Evolutionary conservation across 2,329 filamentous ascomycete species (phyloP).

Genomic region (Cryphonectria parasitica): DNA sequence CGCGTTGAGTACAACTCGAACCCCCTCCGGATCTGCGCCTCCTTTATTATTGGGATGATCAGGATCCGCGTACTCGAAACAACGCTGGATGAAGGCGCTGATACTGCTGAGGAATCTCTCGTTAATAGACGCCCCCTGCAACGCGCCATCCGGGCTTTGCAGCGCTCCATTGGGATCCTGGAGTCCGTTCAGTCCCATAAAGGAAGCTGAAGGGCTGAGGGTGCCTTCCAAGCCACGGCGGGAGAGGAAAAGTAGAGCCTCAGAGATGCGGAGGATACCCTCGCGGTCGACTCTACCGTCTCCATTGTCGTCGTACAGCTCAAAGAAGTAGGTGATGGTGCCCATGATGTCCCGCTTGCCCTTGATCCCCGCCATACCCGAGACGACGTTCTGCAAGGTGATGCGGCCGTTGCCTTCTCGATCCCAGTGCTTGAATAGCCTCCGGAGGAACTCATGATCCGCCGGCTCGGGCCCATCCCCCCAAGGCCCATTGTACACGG

Average conservation of each 20-base stretch:
- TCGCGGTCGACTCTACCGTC: slow-evolving; percentile 94
- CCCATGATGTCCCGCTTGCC: slow-evolving; percentile 96
- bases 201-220: slow-evolving; percentile 67
- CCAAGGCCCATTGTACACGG: slow-evolving; percentile 54
- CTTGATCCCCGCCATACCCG: slow-evolving; percentile 87
- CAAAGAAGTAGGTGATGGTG: slow-evolving; percentile 96
- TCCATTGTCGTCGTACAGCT: slow-evolving; percentile 90
- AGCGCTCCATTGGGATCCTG: slow-evolving; percentile 37
- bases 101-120: slow-evolving; percentile 92
- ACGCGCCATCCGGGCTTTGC: slow-evolving; percentile 44
- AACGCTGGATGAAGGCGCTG: slow-evolving; percentile 91
- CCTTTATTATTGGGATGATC: slow-evolving; percentile 71
- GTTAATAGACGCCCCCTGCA: slow-evolving; percentile 66
- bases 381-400: slow-evolving; percentile 89
- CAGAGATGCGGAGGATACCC: slow-evolving; percentile 91
- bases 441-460: slow-evolving; percentile 91
- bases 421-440: slow-evolving; percentile 89
- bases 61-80: slow-evolving; percentile 97
- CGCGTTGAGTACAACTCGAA: slow-evolving; percentile 11
- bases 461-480: slow-evolving; percentile 69
- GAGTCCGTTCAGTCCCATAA: slow-evolving; percentile 53
- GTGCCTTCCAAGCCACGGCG: slow-evolving; percentile 81
- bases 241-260: slow-evolving; percentile 90
- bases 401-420: slow-evolving; percentile 75
- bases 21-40: slow-evolving; percentile 30